Evolutionary conservation across 2,329 filamentous ascomycete species (phyloP).

Genomic region (Capronia coronata): DNA sequence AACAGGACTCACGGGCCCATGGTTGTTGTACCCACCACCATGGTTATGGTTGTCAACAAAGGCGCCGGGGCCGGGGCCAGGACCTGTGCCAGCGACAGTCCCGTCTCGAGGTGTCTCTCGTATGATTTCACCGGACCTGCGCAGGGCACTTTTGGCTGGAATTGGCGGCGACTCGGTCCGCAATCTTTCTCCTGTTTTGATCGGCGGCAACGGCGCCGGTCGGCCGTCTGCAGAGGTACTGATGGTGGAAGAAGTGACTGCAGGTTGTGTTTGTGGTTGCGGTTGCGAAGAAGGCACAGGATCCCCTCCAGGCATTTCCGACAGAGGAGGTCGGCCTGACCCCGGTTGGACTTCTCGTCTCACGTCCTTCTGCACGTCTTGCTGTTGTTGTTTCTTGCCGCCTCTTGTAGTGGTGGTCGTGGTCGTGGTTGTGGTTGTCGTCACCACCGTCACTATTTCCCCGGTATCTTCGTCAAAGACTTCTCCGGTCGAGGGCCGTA

Average conservation of each 20-base stretch:
- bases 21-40: not conserved
- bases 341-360: slow-evolving; percentile 12
- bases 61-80: not conserved
- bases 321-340: slow-evolving; percentile 6
- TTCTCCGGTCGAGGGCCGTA: slow-evolving; percentile 25
- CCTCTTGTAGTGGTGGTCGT: slow-evolving; percentile 25
- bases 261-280: slow-evolving; percentile 14
- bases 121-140: slow-evolving; percentile 16
- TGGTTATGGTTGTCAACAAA: slow-evolving; percentile 1
- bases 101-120: slow-evolving; percentile 5
- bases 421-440: slow-evolving; percentile 27
- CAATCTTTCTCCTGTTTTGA: slow-evolving; percentile 3
- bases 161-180: slow-evolving; percentile 15
- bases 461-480: slow-evolving; percentile 28
- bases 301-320: slow-evolving; percentile 12
- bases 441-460: slow-evolving; percentile 27
- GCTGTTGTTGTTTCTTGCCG: slow-evolving; percentile 20
- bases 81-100: not conserved
- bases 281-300: not conserved
- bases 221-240: slow-evolving; percentile 10
- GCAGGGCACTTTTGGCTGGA: slow-evolving; percentile 20
- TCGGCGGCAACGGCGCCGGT: not conserved
- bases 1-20: slow-evolving; percentile 19
- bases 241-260: slow-evolving; percentile 14
- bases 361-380: slow-evolving; percentile 24